Percentiles rank a stretch among this genome's conserved stretches.
phyloP scores from a whole-genome alignment of 257 asterid genomes.

The Ocimum tenuiflorum region DNA sequence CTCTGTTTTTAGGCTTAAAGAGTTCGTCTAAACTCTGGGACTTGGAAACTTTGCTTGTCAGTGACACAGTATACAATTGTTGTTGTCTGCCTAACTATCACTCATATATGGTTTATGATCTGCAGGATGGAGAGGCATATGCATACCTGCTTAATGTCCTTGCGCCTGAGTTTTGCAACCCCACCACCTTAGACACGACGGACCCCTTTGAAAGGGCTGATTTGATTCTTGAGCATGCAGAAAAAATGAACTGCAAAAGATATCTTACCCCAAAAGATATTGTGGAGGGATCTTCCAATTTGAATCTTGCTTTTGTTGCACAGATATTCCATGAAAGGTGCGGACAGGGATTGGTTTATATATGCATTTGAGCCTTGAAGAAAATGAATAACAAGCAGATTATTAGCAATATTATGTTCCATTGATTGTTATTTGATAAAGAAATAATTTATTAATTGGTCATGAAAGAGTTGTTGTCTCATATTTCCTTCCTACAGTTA shows the following conservation, averaged over 20 bases:
- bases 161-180: slow-evolving; percentile 92
- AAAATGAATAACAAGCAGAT: not conserved
- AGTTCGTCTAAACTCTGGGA: slow-evolving; percentile 6
- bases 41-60: not conserved
- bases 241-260: slow-evolving; percentile 95
- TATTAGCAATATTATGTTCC: slow-evolving; percentile 10
- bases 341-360: slow-evolving; percentile 11
- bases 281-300: slow-evolving; percentile 75
- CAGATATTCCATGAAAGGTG: slow-evolving; percentile 97
- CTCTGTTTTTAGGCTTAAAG: slow-evolving; percentile 3
- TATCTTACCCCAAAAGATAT: slow-evolving; percentile 82
- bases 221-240: slow-evolving; percentile 94
- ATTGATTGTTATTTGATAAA: not conserved
- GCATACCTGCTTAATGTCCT: slow-evolving; percentile 92
- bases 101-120: no score
- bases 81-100: not conserved
- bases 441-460: slow-evolving; percentile 6
- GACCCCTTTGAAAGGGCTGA: slow-evolving; percentile 85
- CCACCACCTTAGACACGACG: slow-evolving; percentile 70
- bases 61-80: not conserved
- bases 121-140: slow-evolving; percentile 97
- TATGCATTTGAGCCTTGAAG: not conserved
- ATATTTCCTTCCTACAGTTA: no score
- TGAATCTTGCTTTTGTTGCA: slow-evolving; percentile 96
- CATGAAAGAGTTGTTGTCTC: slow-evolving; percentile 2